Evolutionary conservation across 1,284 basidiomycete species (phyloP).

Genomic region (Heterobasidion irregulare): DNA sequence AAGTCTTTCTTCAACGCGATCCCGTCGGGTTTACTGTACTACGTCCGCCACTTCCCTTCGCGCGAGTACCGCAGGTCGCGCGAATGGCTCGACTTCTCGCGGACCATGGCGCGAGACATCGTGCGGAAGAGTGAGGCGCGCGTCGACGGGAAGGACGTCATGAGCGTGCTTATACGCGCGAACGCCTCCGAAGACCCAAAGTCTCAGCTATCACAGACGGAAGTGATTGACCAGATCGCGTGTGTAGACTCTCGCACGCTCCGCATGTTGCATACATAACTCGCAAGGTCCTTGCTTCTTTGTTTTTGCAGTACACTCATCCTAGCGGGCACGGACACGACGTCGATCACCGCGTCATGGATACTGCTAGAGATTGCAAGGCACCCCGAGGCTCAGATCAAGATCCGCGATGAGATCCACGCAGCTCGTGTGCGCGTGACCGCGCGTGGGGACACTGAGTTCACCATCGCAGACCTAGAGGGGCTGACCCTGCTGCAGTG

Average conservation of each 20-base stretch:
- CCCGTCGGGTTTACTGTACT: conserved; percentile 12
- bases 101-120: conserved; percentile 16
- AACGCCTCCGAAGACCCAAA: conserved; percentile 15
- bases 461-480: conserved; percentile 22
- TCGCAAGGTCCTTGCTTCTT: neutral
- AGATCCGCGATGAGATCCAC: neutral
- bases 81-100: conserved; percentile 14
- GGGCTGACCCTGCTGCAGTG: conserved; percentile 19
- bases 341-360: conserved; percentile 34
- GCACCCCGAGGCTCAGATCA: conserved; percentile 27
- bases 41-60: conserved; percentile 15
- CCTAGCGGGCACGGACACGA: conserved; percentile 46
- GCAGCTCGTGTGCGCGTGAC: conserved; percentile 5
- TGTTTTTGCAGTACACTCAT: conserved; percentile 25
- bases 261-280: neutral
- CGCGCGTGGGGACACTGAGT: conserved; percentile 17
- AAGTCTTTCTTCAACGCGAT: conserved; percentile 17
- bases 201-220: conserved; percentile 13
- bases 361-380: conserved; percentile 32
- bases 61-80: conserved; percentile 16
- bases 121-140: conserved; percentile 9
- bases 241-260: neutral
- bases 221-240: conserved; percentile 21
- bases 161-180: conserved; percentile 19
- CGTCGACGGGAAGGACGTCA: conserved; percentile 16